Conservation (phyloP, 75 land plant genomes). For the Cunninghamia lanceolata region DNA sequence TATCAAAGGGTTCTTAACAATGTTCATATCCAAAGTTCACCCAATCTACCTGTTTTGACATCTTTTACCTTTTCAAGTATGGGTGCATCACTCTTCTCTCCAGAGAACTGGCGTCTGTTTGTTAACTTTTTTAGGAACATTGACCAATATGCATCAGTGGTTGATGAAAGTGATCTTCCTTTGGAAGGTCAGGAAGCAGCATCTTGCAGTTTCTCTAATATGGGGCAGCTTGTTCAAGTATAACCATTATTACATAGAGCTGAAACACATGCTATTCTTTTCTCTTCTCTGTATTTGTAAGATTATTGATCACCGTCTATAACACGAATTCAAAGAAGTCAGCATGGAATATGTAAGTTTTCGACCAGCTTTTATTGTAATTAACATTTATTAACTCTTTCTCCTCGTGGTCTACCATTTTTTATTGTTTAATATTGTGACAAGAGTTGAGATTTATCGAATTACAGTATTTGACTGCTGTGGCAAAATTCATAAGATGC, state of each 20-base stretch:
- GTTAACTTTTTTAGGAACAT: constrained; percentile 56
- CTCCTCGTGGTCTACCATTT: background rate
- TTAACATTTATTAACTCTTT: background rate
- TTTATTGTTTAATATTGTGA: no score
- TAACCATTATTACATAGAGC: background rate
- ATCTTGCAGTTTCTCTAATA: background rate
- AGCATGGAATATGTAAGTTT: background rate
- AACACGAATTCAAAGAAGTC: background rate
- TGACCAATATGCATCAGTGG: constrained; percentile 22
- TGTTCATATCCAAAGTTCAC: constrained; percentile 14
- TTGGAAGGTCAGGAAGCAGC: background rate
- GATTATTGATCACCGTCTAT: background rate
- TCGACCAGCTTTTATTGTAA: background rate
- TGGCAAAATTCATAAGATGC: no score
- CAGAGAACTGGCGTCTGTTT: constrained; percentile 65
- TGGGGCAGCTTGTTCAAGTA: background rate
- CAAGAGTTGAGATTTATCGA: no score
- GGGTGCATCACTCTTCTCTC: constrained; percentile 74
- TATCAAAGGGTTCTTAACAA: constrained; percentile 50
- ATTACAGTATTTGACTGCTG: no score
- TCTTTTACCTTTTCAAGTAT: constrained; percentile 76
- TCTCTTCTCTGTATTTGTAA: background rate
- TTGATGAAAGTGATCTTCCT: constrained; percentile 25
- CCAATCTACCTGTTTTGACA: constrained; percentile 14
- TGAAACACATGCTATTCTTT: no score